Base-by-base conservation (phyloP, 805 yeast genomes). In the Blastobotrys muscicola region DNA sequence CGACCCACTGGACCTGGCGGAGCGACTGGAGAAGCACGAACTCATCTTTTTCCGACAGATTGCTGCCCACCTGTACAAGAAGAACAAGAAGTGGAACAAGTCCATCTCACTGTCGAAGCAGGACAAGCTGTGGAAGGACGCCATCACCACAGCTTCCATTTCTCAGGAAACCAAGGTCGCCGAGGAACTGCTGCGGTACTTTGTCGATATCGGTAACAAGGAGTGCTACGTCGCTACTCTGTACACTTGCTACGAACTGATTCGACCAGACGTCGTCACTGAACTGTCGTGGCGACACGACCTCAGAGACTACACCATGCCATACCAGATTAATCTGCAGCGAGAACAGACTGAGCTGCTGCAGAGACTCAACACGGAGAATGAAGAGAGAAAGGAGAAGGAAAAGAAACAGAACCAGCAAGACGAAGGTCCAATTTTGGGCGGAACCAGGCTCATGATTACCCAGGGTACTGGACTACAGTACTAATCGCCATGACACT, bases 191-290 rank as follows among this genome's bases (percentile, higher is more conserved):
- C 69, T 92, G 62, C 75, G 82, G 43, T 92, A 90, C 69, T 92
- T 92, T 64, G 97, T 92, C 47, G 97, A 90, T 56, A 85, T 94
- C 33, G 97, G 95, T 54, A 92, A 92, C 69, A 86, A 82, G 65
- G 98, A 92, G 70, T 85, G 95, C 57, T 84, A 86, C 60, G 82
- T 87, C 56, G 97, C 95, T 4, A 76, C 89, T 48, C 72, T 92
- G 58, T 92, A 82, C 68, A 70, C 85, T 4, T 85, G 94, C 57
- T 92, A 92, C 64, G 84, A 82, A 42, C 69, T 81, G 58, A 71
- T 92, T 52, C 76, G 77, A 42, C 78, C 77, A 52, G 98, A 92
- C 58, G 80, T 80, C 57, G 95, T 90, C 14, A 66, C 82, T 53
- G 98, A 92, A 64, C 68, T 87, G 52, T 74, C 94, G 30, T 92